phyloP scores from a whole-genome alignment of 768 basidiomycete genomes.

The Phlebiopsis gigantea region DNA sequence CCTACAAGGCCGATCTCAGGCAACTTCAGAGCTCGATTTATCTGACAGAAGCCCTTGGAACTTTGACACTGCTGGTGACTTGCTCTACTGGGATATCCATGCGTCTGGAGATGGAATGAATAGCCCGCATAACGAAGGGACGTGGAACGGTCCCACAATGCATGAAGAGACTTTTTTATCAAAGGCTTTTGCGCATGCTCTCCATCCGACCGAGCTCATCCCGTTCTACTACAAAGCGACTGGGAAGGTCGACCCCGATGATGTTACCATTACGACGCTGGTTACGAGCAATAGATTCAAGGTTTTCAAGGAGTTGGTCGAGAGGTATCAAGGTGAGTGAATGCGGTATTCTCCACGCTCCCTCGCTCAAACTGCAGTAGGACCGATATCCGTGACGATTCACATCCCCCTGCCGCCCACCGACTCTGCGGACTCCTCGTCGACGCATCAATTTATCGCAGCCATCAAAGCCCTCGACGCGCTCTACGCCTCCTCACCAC shows the following conservation, averaged over 20 bases:
- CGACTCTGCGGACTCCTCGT: slow-evolving; percentile 32
- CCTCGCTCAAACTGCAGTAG: slow-evolving; percentile 30
- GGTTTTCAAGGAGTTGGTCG: slow-evolving; percentile 55
- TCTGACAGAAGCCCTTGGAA: neutral
- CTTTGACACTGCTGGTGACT: neutral
- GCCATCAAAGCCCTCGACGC: slow-evolving; percentile 59
- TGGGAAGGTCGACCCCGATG: slow-evolving; percentile 48
- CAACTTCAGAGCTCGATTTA: slow-evolving; percentile 2
- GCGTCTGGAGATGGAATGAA: neutral
- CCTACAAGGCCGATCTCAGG: slow-evolving; percentile 8
- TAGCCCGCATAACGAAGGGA: neutral
- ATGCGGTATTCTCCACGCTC: neutral
- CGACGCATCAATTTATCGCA: slow-evolving; percentile 24
- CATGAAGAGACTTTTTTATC: slow-evolving; percentile 54
- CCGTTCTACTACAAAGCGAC: slow-evolving; percentile 79
- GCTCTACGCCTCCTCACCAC: slow-evolving; percentile 61
- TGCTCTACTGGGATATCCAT: neutral
- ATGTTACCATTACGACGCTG: slow-evolving; percentile 82
- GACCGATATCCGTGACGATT: slow-evolving; percentile 81
- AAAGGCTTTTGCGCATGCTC: slow-evolving; percentile 62
- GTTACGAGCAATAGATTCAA: slow-evolving; percentile 76
- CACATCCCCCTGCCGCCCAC: slow-evolving; percentile 54
- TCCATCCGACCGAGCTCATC: slow-evolving; percentile 70
- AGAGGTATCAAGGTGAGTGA: slow-evolving; percentile 65
- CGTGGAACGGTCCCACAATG: slow-evolving; percentile 23